Conservation (phyloP, 306 rosid genomes). For the Dryas drummondii region DNA sequence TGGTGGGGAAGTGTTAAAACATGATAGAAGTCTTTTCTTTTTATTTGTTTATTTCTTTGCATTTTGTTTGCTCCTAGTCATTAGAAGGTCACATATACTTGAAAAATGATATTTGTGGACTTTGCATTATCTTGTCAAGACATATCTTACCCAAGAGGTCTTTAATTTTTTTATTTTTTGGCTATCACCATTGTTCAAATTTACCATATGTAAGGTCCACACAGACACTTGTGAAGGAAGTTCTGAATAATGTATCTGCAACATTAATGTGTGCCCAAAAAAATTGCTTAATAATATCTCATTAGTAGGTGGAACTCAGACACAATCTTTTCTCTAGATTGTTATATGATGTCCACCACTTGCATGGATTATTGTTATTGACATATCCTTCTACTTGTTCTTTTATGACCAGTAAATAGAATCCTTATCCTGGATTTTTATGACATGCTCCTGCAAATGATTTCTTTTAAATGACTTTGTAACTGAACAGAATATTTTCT, state of each 20-base stretch:
- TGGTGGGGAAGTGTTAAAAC: background rate
- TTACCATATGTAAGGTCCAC: background rate
- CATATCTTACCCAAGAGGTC: background rate
- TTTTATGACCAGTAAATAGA: slow-evolving; percentile 1
- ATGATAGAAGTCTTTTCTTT: background rate
- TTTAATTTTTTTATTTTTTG: background rate
- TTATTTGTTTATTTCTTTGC: background rate
- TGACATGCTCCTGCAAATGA: background rate
- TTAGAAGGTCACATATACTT: background rate
- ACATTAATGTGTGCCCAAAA: background rate
- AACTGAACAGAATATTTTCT: slow-evolving; percentile 28
- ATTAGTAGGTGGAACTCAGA: background rate
- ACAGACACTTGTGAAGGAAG: background rate
- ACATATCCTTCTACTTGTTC: background rate
- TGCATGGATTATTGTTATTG: background rate
- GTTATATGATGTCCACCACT: background rate
- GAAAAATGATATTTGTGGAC: background rate
- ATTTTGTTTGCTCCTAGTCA: background rate
- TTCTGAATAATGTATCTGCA: background rate
- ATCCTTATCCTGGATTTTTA: background rate
- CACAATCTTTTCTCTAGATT: background rate
- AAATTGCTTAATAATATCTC: background rate
- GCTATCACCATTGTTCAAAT: background rate
- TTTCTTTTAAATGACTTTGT: slow-evolving; percentile 20
- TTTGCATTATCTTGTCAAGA: slow-evolving; percentile 7